Evolutionary conservation across 306 rosid genomes (phyloP).

Genomic region (Dicorynia guianensis): DNA sequence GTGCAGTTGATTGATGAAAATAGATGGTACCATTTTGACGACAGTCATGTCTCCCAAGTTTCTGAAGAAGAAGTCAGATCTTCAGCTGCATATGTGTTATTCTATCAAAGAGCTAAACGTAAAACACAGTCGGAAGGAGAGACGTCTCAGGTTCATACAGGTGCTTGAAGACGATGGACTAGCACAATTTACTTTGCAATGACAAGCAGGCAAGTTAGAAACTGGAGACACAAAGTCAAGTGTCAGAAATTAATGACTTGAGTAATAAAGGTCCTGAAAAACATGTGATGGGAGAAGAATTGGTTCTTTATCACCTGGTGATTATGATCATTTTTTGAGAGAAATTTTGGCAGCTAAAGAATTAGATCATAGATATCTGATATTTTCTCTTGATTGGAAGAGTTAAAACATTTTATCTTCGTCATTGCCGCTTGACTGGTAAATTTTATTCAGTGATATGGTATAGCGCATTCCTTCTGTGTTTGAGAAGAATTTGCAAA

Average conservation of each 20-base stretch:
- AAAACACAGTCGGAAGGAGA: constrained; percentile 48
- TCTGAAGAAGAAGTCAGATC: constrained; percentile 82
- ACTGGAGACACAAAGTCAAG: constrained; percentile 26
- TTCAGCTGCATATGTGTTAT: constrained; percentile 88
- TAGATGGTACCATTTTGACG: constrained; percentile 97
- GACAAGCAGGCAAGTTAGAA: constrained; percentile 36
- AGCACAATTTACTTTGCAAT: constrained; percentile 31
- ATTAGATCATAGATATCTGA: constrained; percentile 36
- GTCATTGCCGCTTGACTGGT: constrained; percentile 20
- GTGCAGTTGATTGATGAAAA: constrained; percentile 91
- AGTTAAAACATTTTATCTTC: constrained; percentile 27
- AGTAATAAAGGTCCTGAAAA: constrained; percentile 36
- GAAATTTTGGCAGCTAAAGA: constrained; percentile 49
- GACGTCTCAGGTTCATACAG: constrained; percentile 50
- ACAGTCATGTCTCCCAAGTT: constrained; percentile 77
- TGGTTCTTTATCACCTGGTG: constrained; percentile 25
- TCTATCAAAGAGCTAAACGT: constrained; percentile 79
- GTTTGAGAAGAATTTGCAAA: constrained; percentile 33
- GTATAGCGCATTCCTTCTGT: neutral
- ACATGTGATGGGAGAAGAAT: constrained; percentile 37
- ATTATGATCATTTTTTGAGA: constrained; percentile 35
- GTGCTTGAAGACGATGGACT: constrained; percentile 37
- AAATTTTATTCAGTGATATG: constrained; percentile 17
- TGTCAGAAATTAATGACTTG: constrained; percentile 24
- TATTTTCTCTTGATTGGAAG: constrained; percentile 37